Percentiles rank a stretch among this genome's conserved stretches.
Evolutionary conservation across 2,329 filamentous ascomycete genomes (phyloP).

Genomic region (Colletotrichum incanum): DNA sequence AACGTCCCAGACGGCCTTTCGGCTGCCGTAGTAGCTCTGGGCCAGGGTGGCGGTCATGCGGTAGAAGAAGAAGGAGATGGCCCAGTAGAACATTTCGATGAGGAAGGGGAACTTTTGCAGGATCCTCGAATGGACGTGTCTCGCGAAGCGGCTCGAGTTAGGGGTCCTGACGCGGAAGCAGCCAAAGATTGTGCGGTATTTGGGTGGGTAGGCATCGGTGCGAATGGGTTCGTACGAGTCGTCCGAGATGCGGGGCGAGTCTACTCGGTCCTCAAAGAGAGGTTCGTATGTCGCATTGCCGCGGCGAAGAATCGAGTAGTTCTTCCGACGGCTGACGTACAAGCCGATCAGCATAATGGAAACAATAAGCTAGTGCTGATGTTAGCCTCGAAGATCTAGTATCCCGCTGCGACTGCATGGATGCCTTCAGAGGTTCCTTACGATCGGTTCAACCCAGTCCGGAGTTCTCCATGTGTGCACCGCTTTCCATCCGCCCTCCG

Average conservation of each 20-base stretch:
- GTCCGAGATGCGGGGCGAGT: constrained; percentile 47
- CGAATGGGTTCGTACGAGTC: constrained; percentile 44
- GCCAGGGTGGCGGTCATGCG: constrained; percentile 69
- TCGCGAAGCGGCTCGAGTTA: constrained; percentile 73
- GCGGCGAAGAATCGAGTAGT: constrained; percentile 52
- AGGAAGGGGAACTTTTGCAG: constrained; percentile 78
- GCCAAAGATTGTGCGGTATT: constrained; percentile 67
- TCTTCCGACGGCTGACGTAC: constrained; percentile 55
- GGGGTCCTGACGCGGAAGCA: constrained; percentile 63
- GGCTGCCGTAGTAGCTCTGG: constrained; percentile 63
- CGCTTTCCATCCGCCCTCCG: constrained; percentile 47
- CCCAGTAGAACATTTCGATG: constrained; percentile 83
- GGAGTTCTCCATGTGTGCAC: constrained; percentile 50
- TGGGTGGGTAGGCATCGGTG: constrained; percentile 56
- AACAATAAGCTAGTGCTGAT: constrained; percentile 52
- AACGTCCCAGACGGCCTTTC: constrained; percentile 61
- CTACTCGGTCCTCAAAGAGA: constrained; percentile 45
- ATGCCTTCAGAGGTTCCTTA: constrained; percentile 43
- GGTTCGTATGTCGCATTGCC: constrained; percentile 45
- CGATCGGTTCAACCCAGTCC: constrained; percentile 54
- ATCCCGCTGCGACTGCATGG: too few relatives aligned
- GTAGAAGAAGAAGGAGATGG: constrained; percentile 76
- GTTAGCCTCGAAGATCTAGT: constrained; percentile 5
- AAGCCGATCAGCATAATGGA: constrained; percentile 55
- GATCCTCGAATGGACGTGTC: constrained; percentile 73